Base-by-base conservation (phyloP, 768 basidiomycete genomes). In the Kwoniella shandongensis region DNA sequence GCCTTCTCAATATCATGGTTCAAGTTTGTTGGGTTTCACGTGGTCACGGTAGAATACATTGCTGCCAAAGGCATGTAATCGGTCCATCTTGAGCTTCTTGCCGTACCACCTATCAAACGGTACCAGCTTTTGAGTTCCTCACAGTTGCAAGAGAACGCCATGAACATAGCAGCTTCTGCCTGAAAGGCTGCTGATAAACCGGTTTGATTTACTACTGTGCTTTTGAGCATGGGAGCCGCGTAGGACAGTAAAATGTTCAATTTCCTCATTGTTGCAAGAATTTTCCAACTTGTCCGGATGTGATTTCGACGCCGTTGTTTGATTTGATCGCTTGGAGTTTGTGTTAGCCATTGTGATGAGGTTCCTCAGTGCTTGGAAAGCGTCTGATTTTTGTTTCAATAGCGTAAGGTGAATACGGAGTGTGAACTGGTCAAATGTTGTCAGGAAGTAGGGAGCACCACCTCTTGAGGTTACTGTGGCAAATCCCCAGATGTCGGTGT, bases 181-280 rank as follows among this genome's bases (percentile, higher is more conserved):
- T 57, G 62, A 26, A 51, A 59, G 4, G n/a, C 17, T n/a, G 38
- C 51, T 32, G 52, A 44, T 25, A 59, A 27, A 23, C 56, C 51
- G 12, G 58, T 54, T 18, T 51, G 36, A 25, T 32, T 13, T 26
- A 51, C 27, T 10, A 45, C n/a, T 3, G 61, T 60, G 17, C 65
- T 66, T 66, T 27, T 59, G 53, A 18, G 57, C 50, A 30, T 66
- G 65, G 2, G 53, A 45, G 30, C 48, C 65, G 42, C 61, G 53
- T 18, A 61, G 65, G 6, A 55, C 50, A 12, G 46, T 27, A 29
- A 25, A 42, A 30, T 51, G 50, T 12, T 40, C 25, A n/a, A 51
- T 51, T n/a, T 3, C 50, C 50, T 3, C 26, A 22, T 40, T 26
- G 8, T 48, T 30, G 15, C 23, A 29, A 30, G 46, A 52, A 30